Evolutionary conservation across 495 filamentous ascomycete species (phyloP).

Genomic region (Margaritispora aquatica): DNA sequence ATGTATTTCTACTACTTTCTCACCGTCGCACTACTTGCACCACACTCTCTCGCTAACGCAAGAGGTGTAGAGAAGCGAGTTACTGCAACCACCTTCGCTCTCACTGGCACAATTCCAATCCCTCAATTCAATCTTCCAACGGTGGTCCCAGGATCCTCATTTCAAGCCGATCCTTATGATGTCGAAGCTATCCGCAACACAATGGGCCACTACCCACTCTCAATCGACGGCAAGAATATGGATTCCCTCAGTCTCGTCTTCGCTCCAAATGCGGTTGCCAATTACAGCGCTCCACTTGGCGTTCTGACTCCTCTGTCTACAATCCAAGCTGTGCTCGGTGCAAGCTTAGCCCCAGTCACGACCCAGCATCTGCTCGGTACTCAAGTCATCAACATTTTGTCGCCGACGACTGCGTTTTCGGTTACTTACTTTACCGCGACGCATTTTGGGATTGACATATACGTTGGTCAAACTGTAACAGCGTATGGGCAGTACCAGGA

Average conservation of each 20-base stretch:
- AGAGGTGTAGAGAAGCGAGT: not conserved
- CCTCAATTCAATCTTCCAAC: slow-evolving; percentile 2
- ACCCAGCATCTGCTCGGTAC: slow-evolving; percentile 11
- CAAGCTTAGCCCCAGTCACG: not conserved
- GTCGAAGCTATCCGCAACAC: slow-evolving; percentile 6
- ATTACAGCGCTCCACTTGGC: slow-evolving; percentile 6
- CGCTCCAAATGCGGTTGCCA: slow-evolving; percentile 1
- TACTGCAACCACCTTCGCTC: not conserved
- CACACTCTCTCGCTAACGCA: not conserved
- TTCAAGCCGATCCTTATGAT: not conserved
- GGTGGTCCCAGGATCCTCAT: not conserved
- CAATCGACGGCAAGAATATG: slow-evolving; percentile 13
- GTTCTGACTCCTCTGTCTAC: slow-evolving; percentile 2
- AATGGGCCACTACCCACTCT: slow-evolving; percentile 7
- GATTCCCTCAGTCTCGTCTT: not conserved
- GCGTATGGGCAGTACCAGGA: slow-evolving; percentile 5
- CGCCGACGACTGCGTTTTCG: not conserved
- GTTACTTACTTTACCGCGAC: not conserved
- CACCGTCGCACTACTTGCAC: not conserved
- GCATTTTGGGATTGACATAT: not conserved
- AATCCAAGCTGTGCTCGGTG: slow-evolving; percentile 1
- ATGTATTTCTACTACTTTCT: not conserved
- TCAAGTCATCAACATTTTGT: slow-evolving; percentile 6
- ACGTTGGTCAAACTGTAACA: not conserved
- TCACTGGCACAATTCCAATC: not conserved